Percentiles rank a stretch among this genome's conserved stretches.
These are phyloP conservation scores for Ogataea trehalophila DNA, from an alignment of 805 yeast genomes.

Conservation along the genomic window DNA sequence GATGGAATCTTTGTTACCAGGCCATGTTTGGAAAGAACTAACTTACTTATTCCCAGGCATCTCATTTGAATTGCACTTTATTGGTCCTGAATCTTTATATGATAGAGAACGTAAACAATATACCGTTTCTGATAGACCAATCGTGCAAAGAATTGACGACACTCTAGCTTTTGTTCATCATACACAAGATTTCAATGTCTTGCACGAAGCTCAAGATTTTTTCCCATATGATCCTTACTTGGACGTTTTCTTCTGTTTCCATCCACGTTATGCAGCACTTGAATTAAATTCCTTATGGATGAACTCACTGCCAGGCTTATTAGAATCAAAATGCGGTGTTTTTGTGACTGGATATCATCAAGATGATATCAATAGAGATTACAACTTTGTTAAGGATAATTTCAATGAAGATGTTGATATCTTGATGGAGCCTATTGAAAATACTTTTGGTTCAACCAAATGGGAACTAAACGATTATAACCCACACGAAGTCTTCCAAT, in stretches of 20 bases:
- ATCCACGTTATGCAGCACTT: slow-evolving; percentile 87
- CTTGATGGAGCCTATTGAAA: slow-evolving; percentile 66
- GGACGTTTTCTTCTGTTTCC: slow-evolving; percentile 90
- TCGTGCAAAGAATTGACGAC: slow-evolving; percentile 68
- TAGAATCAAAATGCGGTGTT: slow-evolving; percentile 91
- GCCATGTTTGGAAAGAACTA: slow-evolving; percentile 93
- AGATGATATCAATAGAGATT: slow-evolving; percentile 64
- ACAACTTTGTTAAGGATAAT: slow-evolving; percentile 60
- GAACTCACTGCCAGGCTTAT: slow-evolving; percentile 75
- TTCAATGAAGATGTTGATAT: slow-evolving; percentile 77
- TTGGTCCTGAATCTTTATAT: slow-evolving; percentile 88
- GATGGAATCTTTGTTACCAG: slow-evolving; percentile 90
- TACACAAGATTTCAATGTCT: slow-evolving; percentile 86
- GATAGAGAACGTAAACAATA: slow-evolving; percentile 67
- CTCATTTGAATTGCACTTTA: slow-evolving; percentile 80
- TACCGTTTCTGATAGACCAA: slow-evolving; percentile 55
- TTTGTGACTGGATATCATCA: slow-evolving; percentile 88
- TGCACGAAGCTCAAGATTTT: slow-evolving; percentile 89
- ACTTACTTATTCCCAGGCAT: slow-evolving; percentile 79
- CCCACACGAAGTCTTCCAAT: slow-evolving; percentile 91
- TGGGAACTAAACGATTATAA: slow-evolving; percentile 91
- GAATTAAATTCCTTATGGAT: slow-evolving; percentile 79
- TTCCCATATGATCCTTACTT: slow-evolving; percentile 97
- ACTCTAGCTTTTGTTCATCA: slow-evolving; percentile 73
- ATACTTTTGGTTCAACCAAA: slow-evolving; percentile 79